Percentiles rank a stretch among this genome's conserved stretches.
phyloP scores from a whole-genome alignment of 305 asterid species.

The Fraxinus velutina region DNA sequence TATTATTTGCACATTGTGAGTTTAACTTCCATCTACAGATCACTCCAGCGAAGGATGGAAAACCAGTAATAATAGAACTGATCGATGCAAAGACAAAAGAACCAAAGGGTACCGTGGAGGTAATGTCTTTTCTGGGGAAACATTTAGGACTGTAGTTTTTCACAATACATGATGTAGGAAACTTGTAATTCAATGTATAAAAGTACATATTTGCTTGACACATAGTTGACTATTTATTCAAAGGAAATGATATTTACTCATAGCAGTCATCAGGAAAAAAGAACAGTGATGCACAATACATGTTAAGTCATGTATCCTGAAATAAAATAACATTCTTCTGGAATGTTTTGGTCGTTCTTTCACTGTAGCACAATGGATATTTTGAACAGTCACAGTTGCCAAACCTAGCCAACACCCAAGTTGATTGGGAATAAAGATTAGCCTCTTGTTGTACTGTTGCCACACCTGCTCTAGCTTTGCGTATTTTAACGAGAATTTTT shows the following conservation, averaged over 20 bases:
- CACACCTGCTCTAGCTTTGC: not conserved
- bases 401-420: not conserved
- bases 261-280: slow-evolving; percentile 10
- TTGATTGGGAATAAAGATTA: not conserved
- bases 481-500: not conserved
- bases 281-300: slow-evolving; percentile 9
- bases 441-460: slow-evolving; percentile 3
- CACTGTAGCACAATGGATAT: not conserved
- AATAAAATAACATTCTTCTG: not conserved
- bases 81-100: slow-evolving; percentile 96
- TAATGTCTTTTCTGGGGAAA: slow-evolving; percentile 25
- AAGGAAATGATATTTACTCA: not conserved
- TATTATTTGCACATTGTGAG: not conserved
- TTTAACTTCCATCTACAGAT: slow-evolving; percentile 46
- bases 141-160: slow-evolving; percentile 20
- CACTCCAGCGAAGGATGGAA: slow-evolving; percentile 92
- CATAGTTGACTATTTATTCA: slow-evolving; percentile 8
- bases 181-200: not conserved
- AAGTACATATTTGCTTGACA: slow-evolving; percentile 10
- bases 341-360: slow-evolving; percentile 11
- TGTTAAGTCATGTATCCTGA: not conserved
- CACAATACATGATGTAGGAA: slow-evolving; percentile 18
- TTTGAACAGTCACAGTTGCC: not conserved
- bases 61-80: slow-evolving; percentile 85
- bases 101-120: slow-evolving; percentile 82